These are phyloP conservation scores for Globisporangium middletonii DNA, from an alignment of 352 stramenopile genomes.

Conservation along the genomic window DNA sequence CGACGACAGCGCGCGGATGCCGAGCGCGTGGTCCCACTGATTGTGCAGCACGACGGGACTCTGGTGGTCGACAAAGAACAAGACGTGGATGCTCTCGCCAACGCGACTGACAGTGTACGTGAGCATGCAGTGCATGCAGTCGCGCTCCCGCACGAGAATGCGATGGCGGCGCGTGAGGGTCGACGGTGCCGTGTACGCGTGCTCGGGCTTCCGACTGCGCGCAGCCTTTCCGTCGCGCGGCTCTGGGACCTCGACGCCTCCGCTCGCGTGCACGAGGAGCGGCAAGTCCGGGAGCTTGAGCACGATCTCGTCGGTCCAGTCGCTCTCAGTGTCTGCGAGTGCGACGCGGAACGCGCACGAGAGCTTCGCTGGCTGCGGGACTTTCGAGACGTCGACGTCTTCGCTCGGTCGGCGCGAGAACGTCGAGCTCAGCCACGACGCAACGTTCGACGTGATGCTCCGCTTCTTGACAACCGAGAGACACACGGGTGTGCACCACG, in stretches of 20 bases:
- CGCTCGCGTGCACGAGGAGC: constrained; percentile 25
- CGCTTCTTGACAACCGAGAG: constrained; percentile 36
- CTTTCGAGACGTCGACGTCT: constrained; percentile 20
- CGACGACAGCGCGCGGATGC: constrained; percentile 40
- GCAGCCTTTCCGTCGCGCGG: constrained; percentile 7
- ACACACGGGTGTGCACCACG: constrained; percentile 42
- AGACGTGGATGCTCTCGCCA: constrained; percentile 40
- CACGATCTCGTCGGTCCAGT: constrained; percentile 45
- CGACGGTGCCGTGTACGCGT: constrained; percentile 36
- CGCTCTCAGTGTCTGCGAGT: constrained; percentile 25
- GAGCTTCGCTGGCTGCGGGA: constrained; percentile 28
- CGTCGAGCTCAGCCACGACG: constrained; percentile 49
- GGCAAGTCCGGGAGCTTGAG: constrained; percentile 31
- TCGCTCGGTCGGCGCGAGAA: constrained; percentile 34
- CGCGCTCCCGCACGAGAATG: constrained; percentile 47
- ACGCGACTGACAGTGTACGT: constrained; percentile 62
- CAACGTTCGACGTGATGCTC: constrained; percentile 39
- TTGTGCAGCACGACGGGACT: constrained; percentile 64
- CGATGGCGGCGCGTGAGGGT: constrained; percentile 42
- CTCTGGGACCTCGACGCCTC: constrained; percentile 23
- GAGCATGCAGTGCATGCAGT: constrained; percentile 52
- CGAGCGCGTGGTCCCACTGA: constrained; percentile 42
- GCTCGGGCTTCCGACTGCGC: constrained; percentile 8
- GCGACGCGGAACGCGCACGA: constrained; percentile 43
- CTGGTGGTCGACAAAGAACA: constrained; percentile 68